Evolutionary conservation across 345 rosid species (phyloP).

Genomic region (Hibiscus tridactylites): DNA sequence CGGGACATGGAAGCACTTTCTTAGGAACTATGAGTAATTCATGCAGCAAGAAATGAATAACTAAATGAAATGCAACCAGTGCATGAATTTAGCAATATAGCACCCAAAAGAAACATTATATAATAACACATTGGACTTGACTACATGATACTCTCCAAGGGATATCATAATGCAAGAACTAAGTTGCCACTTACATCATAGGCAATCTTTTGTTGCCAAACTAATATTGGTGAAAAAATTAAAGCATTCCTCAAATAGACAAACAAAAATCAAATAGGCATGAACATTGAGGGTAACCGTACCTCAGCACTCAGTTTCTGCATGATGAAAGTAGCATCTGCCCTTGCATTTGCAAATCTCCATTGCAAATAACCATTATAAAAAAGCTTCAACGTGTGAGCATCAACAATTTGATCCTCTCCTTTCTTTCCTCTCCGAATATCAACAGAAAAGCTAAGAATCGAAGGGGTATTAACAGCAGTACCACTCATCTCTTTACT

Average conservation of each 20-base stretch:
- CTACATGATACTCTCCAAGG: not conserved
- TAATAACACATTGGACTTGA: not conserved
- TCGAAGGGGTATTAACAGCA: conserved; percentile 52
- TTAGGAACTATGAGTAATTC: not conserved
- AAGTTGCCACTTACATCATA: not conserved
- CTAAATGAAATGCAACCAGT: not conserved
- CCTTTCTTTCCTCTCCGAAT: conserved; percentile 79
- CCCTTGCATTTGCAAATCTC: conserved; percentile 83
- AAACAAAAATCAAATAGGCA: not conserved
- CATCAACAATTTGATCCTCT: conserved; percentile 67
- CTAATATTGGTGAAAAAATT: not conserved
- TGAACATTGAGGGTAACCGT: conserved; percentile 10
- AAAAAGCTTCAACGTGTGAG: conserved; percentile 77
- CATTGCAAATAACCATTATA: conserved; percentile 73
- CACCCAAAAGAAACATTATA: not conserved
- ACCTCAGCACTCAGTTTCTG: conserved; percentile 76
- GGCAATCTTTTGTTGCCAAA: conserved; percentile 2
- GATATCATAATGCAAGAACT: not conserved
- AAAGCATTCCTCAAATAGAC: not conserved
- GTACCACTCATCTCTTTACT: conserved; percentile 28
- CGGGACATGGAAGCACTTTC: not conserved
- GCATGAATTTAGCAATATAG: not conserved
- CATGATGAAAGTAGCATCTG: conserved; percentile 57
- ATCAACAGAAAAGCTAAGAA: conserved; percentile 81
- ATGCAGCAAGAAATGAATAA: not conserved